Base-by-base conservation (phyloP, 345 rosid species). In the Rhodamnia argentea region DNA sequence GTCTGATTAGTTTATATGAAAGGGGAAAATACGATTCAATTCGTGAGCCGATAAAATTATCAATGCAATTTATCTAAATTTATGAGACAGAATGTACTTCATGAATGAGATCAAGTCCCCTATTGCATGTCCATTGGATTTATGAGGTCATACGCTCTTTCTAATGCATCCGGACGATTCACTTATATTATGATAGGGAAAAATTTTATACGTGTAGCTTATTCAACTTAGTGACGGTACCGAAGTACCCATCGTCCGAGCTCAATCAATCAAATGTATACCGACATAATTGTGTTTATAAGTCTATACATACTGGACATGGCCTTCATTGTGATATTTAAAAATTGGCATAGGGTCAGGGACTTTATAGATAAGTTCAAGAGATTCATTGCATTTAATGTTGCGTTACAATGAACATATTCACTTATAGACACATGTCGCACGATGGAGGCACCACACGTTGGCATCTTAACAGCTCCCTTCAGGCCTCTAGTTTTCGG, bases 401-500 rank as follows among this genome's bases (percentile, higher is more conserved):
- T 32, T 29, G 76, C 0, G 13, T 16, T 7, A 20, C 40, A 64
- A 64, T 29, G 23, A 32, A 64, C 32, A 42, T 23, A 32, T 64
- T 64, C 24, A 64, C 24, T 32, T 32, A 32, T 32, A 4, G 23
- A 29, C 76, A 29, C 42, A 29, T 4, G 42, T 64, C 4, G 76
- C 1, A 29, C 5, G 11, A 64, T 2, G 20, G 1, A 64, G 13
- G 13, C 24, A 64, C 44, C 11, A 0, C 0, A 6, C 9, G 6
- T 9, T 64, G 24, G 10, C 44, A 64, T 64, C 75, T 29, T 11
- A 29, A 18, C 2, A 29, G 23, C 75, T 62, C 23, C 44, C 76
- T 32, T 64, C 44, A 32, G 18, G 8, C 44, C 44, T 32, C 44
- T 64, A 64, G 24, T 64, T 62, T 29, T 64, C 3, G 10, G 0